phyloP scores from a whole-genome alignment of 176 grass and related monocot species.

The Panicum miliaceum region DNA sequence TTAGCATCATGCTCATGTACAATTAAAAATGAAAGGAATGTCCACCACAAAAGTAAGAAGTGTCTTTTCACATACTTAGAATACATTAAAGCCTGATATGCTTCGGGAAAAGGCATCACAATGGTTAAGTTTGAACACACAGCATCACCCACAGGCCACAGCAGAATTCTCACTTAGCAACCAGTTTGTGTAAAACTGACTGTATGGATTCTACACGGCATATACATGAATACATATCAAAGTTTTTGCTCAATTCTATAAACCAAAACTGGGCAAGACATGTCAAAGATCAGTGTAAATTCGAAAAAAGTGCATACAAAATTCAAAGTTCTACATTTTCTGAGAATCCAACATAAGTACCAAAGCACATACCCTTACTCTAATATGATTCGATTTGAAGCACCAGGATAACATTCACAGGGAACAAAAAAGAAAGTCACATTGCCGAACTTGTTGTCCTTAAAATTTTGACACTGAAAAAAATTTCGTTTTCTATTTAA shows the following conservation, averaged over 20 bases:
- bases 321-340: background rate
- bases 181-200: background rate
- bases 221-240: background rate
- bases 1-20: background rate
- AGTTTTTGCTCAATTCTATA: background rate
- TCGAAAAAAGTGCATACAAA: background rate
- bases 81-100: background rate
- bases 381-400: background rate
- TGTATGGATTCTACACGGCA: background rate
- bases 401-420: background rate
- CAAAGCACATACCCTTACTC: background rate
- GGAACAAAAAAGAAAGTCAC: background rate
- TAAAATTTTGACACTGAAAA: no score
- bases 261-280: background rate
- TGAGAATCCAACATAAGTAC: background rate
- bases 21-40: background rate
- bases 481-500: no score
- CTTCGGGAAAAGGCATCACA: background rate
- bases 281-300: background rate
- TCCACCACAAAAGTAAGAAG: background rate
- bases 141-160: background rate
- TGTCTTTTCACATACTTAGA: background rate
- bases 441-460: background rate
- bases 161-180: constrained; percentile 11
- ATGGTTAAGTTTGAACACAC: background rate